phyloP scores from a whole-genome alignment of 2,329 filamentous ascomycete genomes.

The Nemania diffusa region DNA sequence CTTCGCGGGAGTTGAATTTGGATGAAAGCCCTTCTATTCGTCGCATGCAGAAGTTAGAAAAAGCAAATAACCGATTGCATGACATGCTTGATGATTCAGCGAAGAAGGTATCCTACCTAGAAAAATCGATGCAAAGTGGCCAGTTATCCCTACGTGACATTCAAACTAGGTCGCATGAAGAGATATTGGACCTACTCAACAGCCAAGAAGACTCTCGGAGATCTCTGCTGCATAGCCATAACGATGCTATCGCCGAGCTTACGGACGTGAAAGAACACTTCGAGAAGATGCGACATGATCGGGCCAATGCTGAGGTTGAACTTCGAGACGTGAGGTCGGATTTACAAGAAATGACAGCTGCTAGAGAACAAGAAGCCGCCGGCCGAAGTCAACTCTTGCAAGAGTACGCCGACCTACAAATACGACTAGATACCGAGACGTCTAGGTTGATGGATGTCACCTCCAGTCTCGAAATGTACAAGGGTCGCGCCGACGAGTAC shows the following conservation, averaged over 20 bases:
- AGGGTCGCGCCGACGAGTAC: conserved; percentile 92
- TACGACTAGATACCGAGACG: conserved; percentile 87
- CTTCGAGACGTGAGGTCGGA: conserved; percentile 86
- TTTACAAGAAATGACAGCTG: conserved; percentile 79
- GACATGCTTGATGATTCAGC: conserved; percentile 94
- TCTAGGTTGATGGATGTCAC: conserved; percentile 86
- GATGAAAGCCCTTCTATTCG: conserved; percentile 83
- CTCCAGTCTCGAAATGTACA: conserved; percentile 88
- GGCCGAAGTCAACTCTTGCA: conserved; percentile 89
- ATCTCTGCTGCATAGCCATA: conserved; percentile 83
- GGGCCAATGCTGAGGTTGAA: conserved; percentile 83
- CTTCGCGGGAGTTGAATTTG: conserved; percentile 67
- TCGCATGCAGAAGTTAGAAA: conserved; percentile 89
- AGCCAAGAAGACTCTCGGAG: conserved; percentile 91
- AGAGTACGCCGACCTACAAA: conserved; percentile 93
- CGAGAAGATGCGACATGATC: conserved; percentile 85
- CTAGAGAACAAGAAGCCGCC: conserved; percentile 86
- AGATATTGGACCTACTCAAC: conserved; percentile 90
- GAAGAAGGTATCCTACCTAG: conserved; percentile 89
- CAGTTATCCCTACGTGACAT: conserved; percentile 91
- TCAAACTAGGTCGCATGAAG: conserved; percentile 92
- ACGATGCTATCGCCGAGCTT: conserved; percentile 84
- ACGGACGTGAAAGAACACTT: conserved; percentile 87
- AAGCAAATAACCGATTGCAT: conserved; percentile 89
- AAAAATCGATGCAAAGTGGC: conserved; percentile 86